These are phyloP conservation scores for Skeletonema tropicum DNA, from an alignment of 108 stramenopile genomes.

Conservation along the genomic window DNA sequence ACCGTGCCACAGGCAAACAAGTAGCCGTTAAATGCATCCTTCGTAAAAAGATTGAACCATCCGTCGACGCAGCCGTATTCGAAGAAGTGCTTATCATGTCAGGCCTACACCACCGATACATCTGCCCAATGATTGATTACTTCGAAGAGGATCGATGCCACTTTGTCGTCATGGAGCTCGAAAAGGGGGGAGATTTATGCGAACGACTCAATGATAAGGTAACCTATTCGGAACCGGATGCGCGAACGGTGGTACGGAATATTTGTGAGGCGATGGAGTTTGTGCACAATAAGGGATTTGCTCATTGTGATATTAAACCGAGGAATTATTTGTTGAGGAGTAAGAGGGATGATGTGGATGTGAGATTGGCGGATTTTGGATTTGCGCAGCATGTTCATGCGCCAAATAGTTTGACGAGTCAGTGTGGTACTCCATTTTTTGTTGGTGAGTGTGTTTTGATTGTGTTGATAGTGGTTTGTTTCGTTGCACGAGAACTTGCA, in stretches of 20 bases:
- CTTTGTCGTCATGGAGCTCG: slow-evolving; percentile 92
- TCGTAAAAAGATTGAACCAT: slow-evolving; percentile 83
- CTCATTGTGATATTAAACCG: slow-evolving; percentile 93
- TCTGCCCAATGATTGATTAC: slow-evolving; percentile 94
- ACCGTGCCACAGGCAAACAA: slow-evolving; percentile 84
- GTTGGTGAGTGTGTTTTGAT: slow-evolving; percentile 54
- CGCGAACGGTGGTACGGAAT: slow-evolving; percentile 78
- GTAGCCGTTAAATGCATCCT: slow-evolving; percentile 90
- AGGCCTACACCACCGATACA: slow-evolving; percentile 86
- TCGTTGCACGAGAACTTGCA: too few relatives aligned
- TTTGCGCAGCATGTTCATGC: slow-evolving; percentile 88
- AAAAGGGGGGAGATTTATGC: slow-evolving; percentile 93
- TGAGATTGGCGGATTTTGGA: slow-evolving; percentile 95
- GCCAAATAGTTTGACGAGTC: slow-evolving; percentile 81
- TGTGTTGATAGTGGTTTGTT: not conserved
- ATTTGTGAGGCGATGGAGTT: slow-evolving; percentile 86
- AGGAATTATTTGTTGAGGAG: slow-evolving; percentile 89
- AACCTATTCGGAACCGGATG: slow-evolving; percentile 87
- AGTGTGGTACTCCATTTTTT: slow-evolving; percentile 96
- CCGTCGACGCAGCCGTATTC: slow-evolving; percentile 88
- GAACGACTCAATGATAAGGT: slow-evolving; percentile 91
- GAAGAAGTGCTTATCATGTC: slow-evolving; percentile 95
- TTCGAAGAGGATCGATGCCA: slow-evolving; percentile 90
- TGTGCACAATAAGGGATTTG: slow-evolving; percentile 79
- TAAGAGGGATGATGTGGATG: slow-evolving; percentile 81